phyloP scores from a whole-genome alignment of 2,329 filamentous ascomycete genomes.

The Geosmithia flava region DNA sequence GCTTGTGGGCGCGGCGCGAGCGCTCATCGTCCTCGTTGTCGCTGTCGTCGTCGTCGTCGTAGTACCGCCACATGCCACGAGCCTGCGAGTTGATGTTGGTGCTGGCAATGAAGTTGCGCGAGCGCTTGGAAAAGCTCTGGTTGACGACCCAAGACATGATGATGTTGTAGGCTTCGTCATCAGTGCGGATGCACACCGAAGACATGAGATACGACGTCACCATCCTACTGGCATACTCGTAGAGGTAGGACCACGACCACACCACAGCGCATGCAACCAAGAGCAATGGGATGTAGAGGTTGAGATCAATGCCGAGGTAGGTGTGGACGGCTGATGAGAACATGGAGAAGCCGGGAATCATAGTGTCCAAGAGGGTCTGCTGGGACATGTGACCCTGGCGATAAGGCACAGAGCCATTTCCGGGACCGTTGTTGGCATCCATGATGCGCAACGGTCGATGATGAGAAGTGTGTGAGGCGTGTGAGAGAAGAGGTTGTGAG shows the following conservation, averaged over 20 bases:
- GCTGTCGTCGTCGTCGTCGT: conserved; percentile 25
- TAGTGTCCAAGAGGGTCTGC: conserved; percentile 39
- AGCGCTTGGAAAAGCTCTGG: conserved; percentile 46
- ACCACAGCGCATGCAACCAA: conserved; percentile 34
- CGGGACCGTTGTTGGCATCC: neutral
- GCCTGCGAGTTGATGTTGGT: conserved; percentile 43
- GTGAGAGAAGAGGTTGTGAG: neutral
- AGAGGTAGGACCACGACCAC: conserved; percentile 41
- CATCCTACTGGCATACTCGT: conserved; percentile 30
- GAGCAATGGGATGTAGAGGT: conserved; percentile 47
- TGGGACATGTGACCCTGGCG: neutral
- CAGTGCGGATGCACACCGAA: conserved; percentile 51
- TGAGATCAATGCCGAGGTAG: conserved; percentile 50
- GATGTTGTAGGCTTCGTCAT: conserved; percentile 64
- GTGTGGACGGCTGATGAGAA: conserved; percentile 38
- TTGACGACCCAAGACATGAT: conserved; percentile 57
- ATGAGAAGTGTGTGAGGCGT: too few species aligned
- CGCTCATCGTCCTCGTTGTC: conserved; percentile 20
- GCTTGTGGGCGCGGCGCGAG: conserved; percentile 26
- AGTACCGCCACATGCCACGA: conserved; percentile 32
- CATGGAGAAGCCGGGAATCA: conserved; percentile 54
- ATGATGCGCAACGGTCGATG: neutral
- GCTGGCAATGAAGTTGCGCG: conserved; percentile 52
- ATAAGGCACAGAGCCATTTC: neutral
- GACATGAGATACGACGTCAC: conserved; percentile 48